Base-by-base conservation (phyloP, 2,329 filamentous ascomycete species). In the Venturia aucupariae region DNA sequence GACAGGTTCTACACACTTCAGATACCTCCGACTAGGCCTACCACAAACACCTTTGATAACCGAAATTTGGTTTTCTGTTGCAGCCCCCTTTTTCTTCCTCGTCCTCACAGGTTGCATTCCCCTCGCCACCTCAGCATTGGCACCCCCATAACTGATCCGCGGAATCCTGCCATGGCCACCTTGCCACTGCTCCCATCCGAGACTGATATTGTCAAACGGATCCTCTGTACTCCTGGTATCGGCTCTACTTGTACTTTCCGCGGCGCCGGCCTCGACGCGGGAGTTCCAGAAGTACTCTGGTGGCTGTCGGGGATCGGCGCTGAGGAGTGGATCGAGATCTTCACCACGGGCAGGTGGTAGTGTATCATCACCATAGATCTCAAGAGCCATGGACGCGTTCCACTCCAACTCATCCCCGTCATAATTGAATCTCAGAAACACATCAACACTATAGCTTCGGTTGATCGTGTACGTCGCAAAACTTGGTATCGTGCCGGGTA, bases 211-310 rank as follows among this genome's bases (percentile, higher is more conserved):
- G 11, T 63, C 38, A 42, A 54, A 35, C 17, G 51, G 51, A 27
- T 63, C 35, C 27, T 57, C 41, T 15, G 62, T n/a, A 41, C 41
- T 38, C 15, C 44, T 38, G 30, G 59, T 57, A 27, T 57, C 42
- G 27, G 41, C 27, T 30, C 62, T 30, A 2, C 30, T 35, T n/a
- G 62, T 63, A 15, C 41, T 35, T 24, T 63, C 62, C 11, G 62
- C 62, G 15, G 62, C 62, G 3, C 62, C 62, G 11, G 51, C 51
- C 19, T 63, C 62, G n/a, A 63, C 48, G n/a, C 46, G 44, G 13
- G 62, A 57, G 13, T 51, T 46, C 62, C 62, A 63, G 38, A 63
- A 63, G 22, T 63, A 63, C 19, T 63, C 41, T 5, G 62, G 62
- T 39, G 24, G 24, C 3, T 38, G 62, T 8, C 46, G 46, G 11